Percentiles rank a stretch among this genome's conserved stretches.
Evolutionary conservation across 2,329 filamentous ascomycete genomes (phyloP).

Genomic region (Botrytis aclada): DNA sequence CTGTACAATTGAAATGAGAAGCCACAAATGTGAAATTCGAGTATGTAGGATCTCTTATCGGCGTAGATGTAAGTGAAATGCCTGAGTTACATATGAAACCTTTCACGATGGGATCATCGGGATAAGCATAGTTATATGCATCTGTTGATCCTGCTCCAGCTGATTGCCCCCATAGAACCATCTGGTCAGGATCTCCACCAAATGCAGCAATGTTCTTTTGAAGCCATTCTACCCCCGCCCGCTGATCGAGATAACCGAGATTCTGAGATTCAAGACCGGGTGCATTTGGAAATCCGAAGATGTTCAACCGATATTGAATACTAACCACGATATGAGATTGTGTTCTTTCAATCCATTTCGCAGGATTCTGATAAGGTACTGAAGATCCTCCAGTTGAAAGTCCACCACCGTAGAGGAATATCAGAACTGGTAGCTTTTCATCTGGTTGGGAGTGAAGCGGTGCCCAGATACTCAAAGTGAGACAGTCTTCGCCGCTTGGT

Average conservation of each 20-base stretch:
- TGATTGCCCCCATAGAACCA: neutral
- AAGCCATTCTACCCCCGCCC: neutral
- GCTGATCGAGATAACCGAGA: neutral
- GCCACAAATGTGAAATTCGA: neutral
- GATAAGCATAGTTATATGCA: neutral
- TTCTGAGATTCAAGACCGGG: neutral
- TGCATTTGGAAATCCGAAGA: slow-evolving; percentile 27
- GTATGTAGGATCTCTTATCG: neutral
- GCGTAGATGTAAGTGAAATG: neutral
- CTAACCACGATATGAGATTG: slow-evolving; percentile 34
- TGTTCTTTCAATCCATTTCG: slow-evolving; percentile 21
- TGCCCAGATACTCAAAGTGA: slow-evolving; percentile 32
- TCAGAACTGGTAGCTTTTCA: slow-evolving; percentile 46
- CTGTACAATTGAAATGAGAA: neutral
- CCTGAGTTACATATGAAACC: neutral
- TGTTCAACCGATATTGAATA: slow-evolving; percentile 38
- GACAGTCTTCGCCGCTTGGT: slow-evolving; percentile 30
- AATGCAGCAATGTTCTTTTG: neutral
- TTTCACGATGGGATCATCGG: neutral
- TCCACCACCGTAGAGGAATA: slow-evolving; percentile 29
- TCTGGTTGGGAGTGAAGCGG: slow-evolving; percentile 22
- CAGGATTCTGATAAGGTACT: slow-evolving; percentile 18
- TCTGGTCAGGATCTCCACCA: neutral
- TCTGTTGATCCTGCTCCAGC: neutral
- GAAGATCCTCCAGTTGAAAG: slow-evolving; percentile 20